Conservation (phyloP, 2,329 filamentous ascomycete genomes). For the Delphinella strobiligena region DNA sequence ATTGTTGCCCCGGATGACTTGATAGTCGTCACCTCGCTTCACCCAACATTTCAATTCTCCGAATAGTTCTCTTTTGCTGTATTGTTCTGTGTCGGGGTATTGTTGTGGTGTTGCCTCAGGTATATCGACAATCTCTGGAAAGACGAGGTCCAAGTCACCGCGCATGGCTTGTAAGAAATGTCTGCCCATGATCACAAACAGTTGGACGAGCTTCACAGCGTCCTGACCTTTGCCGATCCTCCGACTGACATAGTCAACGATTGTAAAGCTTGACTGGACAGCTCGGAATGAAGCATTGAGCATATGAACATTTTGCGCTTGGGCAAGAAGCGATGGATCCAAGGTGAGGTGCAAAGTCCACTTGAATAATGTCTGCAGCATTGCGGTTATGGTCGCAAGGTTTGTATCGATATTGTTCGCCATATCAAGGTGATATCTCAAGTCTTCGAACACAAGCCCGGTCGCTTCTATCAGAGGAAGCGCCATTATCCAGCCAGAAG, state of each 20-base stretch:
- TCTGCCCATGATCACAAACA: too few species aligned
- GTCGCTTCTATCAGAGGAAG: constrained; percentile 40
- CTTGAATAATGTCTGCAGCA: neutral
- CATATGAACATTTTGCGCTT: neutral
- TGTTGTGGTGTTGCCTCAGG: too few species aligned
- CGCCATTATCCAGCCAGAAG: constrained; percentile 39
- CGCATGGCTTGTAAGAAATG: too few species aligned
- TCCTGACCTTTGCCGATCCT: neutral
- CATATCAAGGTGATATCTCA: constrained; percentile 35
- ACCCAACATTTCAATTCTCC: too few species aligned
- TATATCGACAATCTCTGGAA: too few species aligned
- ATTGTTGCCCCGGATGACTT: too few species aligned
- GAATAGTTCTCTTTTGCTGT: too few species aligned
- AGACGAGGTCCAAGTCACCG: too few species aligned
- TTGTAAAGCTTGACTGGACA: neutral
- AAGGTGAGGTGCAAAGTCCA: neutral
- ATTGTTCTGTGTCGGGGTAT: too few species aligned
- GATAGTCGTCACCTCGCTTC: too few species aligned
- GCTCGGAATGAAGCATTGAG: too few species aligned
- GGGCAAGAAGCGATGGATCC: neutral
- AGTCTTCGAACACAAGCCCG: constrained; percentile 27
- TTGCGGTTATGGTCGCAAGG: neutral
- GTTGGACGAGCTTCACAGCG: neutral
- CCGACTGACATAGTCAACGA: constrained; percentile 3
- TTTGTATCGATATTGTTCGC: constrained; percentile 24